phyloP scores from a whole-genome alignment of 2,329 filamentous ascomycete species.

The Chaetomium globosum region DNA sequence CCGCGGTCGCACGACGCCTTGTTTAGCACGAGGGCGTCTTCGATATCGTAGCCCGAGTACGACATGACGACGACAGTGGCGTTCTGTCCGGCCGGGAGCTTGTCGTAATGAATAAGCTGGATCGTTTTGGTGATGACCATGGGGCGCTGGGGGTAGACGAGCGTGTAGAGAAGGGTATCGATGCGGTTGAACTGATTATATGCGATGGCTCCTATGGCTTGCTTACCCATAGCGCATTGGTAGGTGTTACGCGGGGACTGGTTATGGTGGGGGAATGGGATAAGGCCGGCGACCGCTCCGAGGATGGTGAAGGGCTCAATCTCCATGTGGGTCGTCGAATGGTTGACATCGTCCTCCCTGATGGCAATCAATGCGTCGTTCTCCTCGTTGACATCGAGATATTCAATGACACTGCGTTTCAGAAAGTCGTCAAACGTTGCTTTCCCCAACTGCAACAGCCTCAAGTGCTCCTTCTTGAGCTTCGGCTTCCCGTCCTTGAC shows the following conservation, averaged over 20 bases:
- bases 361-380: constrained; percentile 93
- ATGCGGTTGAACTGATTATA: constrained; percentile 98
- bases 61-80: constrained; percentile 99
- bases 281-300: constrained; percentile 91
- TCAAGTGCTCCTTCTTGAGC: constrained; percentile 76
- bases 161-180: constrained; percentile 91
- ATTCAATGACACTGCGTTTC: constrained; percentile 86
- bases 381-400: constrained; percentile 97
- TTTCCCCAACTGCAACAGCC: constrained; percentile 77
- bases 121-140: constrained; percentile 98
- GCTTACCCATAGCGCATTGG: constrained; percentile 99
- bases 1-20: constrained; percentile 94
- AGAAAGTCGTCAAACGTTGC: constrained; percentile 94
- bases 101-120: constrained; percentile 94
- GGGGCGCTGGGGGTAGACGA: constrained; percentile 96
- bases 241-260: constrained; percentile 98
- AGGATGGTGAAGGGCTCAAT: constrained; percentile 98
- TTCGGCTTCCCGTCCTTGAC: constrained; percentile 85
- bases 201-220: constrained; percentile 97
- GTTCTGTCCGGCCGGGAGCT: constrained; percentile 93
- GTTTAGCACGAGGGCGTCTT: constrained; percentile 95
- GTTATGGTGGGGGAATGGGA: constrained; percentile 98
- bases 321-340: constrained; percentile 88
- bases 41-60: constrained; percentile 98
- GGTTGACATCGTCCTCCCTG: constrained; percentile 80